These are phyloP conservation scores for Euphorbia pulcherrima DNA, from an alignment of 345 rosid genomes.

Conservation along the genomic window DNA sequence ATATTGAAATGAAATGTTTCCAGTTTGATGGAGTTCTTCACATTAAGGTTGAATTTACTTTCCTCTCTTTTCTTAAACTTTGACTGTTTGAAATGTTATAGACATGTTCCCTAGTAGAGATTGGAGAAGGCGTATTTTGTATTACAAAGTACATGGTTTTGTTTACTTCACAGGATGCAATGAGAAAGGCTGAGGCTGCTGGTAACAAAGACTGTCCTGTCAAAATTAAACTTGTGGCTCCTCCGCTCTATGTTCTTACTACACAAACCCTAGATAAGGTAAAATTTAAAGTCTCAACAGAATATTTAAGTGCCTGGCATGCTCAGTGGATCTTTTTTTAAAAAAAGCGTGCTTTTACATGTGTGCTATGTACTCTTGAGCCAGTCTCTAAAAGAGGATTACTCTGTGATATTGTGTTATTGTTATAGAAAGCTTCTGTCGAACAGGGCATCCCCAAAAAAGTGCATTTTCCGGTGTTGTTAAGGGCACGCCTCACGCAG, in stretches of 20 bases:
- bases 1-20: conserved; percentile 94
- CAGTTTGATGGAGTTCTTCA: conserved; percentile 97
- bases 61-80: not conserved
- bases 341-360: not conserved
- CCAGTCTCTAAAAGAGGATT: too few species aligned
- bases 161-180: conserved; percentile 66
- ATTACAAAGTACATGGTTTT: not conserved
- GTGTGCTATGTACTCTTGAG: not conserved
- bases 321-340: not conserved
- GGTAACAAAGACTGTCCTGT: conserved; percentile 93
- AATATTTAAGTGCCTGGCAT: not conserved
- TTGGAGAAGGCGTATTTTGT: not conserved
- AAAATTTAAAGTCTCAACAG: conserved; percentile 2
- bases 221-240: conserved; percentile 90
- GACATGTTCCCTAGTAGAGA: not conserved
- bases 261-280: conserved; percentile 99
- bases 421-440: too few species aligned
- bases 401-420: too few species aligned
- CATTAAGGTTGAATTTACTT: conserved; percentile 57
- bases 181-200: conserved; percentile 91
- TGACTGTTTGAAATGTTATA: not conserved
- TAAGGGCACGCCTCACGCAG: too few species aligned
- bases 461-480: too few species aligned
- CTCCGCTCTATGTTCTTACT: conserved; percentile 95
- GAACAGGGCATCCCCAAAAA: too few species aligned